phyloP scores from a whole-genome alignment of 805 yeast species.

The Lachancea dasiensis region DNA sequence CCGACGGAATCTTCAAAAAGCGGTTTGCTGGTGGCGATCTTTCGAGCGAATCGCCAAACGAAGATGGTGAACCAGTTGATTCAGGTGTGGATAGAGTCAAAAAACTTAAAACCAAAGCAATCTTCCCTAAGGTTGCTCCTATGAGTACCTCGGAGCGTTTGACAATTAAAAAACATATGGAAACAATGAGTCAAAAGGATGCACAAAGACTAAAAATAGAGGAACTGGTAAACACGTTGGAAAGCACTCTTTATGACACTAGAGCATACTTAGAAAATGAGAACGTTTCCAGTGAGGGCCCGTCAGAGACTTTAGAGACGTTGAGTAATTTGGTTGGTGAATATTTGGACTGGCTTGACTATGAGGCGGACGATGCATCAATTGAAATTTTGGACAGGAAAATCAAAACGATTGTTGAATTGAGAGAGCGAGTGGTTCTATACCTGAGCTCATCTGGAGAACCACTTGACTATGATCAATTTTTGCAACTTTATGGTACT shows the following conservation, averaged over 20 bases:
- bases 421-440: conserved; percentile 33
- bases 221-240: conserved; percentile 61
- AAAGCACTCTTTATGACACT: conserved; percentile 63
- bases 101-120: conserved; percentile 13
- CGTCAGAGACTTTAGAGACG: conserved; percentile 35
- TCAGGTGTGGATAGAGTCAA: conserved; percentile 16
- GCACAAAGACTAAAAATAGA: conserved; percentile 47
- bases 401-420: conserved; percentile 20
- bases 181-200: conserved; percentile 50
- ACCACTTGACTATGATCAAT: conserved; percentile 43
- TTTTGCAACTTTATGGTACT: conserved; percentile 38
- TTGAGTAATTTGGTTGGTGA: conserved; percentile 39
- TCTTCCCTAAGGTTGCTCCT: conserved; percentile 30
- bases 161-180: conserved; percentile 43
- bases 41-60: conserved; percentile 9
- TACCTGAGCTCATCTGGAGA: conserved; percentile 39
- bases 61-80: conserved; percentile 11
- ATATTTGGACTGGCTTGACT: conserved; percentile 72
- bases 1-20: conserved; percentile 7
- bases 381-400: conserved; percentile 36
- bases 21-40: conserved; percentile 16
- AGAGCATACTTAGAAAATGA: conserved; percentile 55
- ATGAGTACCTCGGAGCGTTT: conserved; percentile 43
- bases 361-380: conserved; percentile 50
- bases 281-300: conserved; percentile 39